Base-by-base conservation (phyloP, 164 flowering plant genomes). In the Vitis labrusca region DNA sequence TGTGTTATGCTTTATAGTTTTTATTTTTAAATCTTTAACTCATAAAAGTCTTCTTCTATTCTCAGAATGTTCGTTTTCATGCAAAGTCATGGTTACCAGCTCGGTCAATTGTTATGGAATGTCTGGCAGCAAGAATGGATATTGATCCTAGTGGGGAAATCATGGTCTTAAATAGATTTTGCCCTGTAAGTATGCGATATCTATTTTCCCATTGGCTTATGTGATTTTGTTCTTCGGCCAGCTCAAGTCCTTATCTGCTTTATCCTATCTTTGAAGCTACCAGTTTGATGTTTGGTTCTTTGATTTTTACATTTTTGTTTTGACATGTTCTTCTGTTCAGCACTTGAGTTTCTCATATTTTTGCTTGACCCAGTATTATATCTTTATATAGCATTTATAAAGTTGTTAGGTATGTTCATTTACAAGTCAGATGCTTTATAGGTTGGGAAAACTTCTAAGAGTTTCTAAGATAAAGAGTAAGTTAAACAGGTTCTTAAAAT, bases 111-210 rank as follows among this genome's bases (percentile, higher is more conserved):
- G 91, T 92, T 47, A 63, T 82, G 88, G 88, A 86, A 65, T 81
- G 85, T 72, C 86, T 92, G 50, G 77, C 79, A 66, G 85, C 85
- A 52, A 84, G 96, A 81, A 60, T 71, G 53, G 82, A 85, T 62
- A 57, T 88, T 58, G 99, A 95, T 77, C 83, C 90, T 55, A 90
- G 91, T 79, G 97, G 97, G 80, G 99, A 93, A 86, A 93, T 95
- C 59, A 76, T 93, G 88, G 78, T 80, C 50, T 65, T 93, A 79
- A 73, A 69, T 7, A 76, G 19, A 70, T 88, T 85, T 83, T 95
- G 99, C 80, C 99, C 99, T 17, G 99, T 95, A 85, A 90, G 97
- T 84, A n/a, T 27, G 11, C 9, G 19, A n/a, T 52, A 1, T 27
- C 44, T 3, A 15, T 69, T 3, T 63, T 50, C 23, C 49, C 50